Evolutionary conservation across 2,329 filamentous ascomycete species (phyloP).

Genomic region (Neofusicoccum cordaticola): DNA sequence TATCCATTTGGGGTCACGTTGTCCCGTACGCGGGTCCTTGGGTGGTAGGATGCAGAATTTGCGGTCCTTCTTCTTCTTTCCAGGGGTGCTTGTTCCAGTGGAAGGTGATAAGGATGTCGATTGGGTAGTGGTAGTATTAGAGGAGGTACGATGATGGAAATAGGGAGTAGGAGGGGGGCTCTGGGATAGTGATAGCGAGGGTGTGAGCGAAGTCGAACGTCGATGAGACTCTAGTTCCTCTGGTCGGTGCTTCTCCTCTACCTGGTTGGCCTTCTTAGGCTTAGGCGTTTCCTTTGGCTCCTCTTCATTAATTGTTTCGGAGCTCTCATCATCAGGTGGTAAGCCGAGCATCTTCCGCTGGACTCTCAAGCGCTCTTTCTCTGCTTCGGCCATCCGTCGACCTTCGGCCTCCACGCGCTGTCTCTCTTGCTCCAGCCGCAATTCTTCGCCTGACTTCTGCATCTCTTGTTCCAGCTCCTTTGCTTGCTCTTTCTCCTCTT

Average conservation of each 20-base stretch:
- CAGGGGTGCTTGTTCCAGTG: slow-evolving; percentile 24
- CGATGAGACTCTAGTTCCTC: neutral
- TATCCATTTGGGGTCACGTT: slow-evolving; percentile 68
- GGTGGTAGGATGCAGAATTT: slow-evolving; percentile 76
- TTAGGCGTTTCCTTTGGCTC: neutral
- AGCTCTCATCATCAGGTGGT: neutral
- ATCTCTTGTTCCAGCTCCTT: slow-evolving; percentile 21
- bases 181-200: neutral
- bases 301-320: neutral
- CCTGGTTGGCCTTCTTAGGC: neutral
- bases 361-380: neutral
- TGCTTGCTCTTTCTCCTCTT: slow-evolving; percentile 21
- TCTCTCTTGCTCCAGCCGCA: slow-evolving; percentile 28
- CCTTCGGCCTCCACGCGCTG: slow-evolving; percentile 28
- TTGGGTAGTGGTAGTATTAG: neutral
- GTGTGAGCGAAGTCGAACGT: neutral
- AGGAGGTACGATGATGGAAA: slow-evolving; percentile 19
- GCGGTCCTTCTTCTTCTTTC: slow-evolving; percentile 42
- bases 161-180: neutral
- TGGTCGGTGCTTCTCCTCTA: neutral
- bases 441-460: slow-evolving; percentile 20
- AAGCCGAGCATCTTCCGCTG: slow-evolving; percentile 14
- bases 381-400: slow-evolving; percentile 7
- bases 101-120: slow-evolving; percentile 20
- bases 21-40: slow-evolving; percentile 29